Evolutionary conservation across 1,139 yeast species (phyloP), one percentile per base, ranked within the genome.

Genomic region (Suhomyces atakaporum): DNA sequence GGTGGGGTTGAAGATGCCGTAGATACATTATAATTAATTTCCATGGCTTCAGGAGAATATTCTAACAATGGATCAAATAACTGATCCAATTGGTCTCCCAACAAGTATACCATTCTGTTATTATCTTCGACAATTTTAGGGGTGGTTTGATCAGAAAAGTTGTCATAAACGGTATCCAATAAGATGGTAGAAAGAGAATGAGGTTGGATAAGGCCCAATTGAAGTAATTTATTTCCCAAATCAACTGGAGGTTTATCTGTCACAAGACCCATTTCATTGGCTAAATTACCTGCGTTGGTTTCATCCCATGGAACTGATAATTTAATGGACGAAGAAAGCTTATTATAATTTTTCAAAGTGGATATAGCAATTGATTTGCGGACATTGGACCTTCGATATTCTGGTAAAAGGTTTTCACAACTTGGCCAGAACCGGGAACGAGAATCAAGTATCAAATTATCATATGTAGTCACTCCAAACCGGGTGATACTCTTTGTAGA

Each of bases 1-100:
- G 59, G 45, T 18, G 50, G 42, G 22, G 16, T 21, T 30, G 35
- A 37, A 29, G 34, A 33, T 36, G 51, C 18, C 5, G 40, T 28
- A 1, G 86, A 85, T 0, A 81, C 77, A 21, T 55, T 68, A 53
- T 90, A 90, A 1, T 75, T 67, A 36, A 75, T 70, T 44, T 84
- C 89, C 33, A 95, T 77, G 24, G 81, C 79, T 57, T 90, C 96
- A 0, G 97, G 97, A 0, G 95, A 85, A 56, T 90, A 90, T 57
- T 90, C 97, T 7, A 87, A 73, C 35, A 89, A 62, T 0, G 97
- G 96, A 53, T 90, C 95, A 60, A 90, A 90, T 26, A 90, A 62
- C 49, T 85, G 94, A 46, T 89, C 96, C 33, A 88, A 65, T 58
- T 90, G 97, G 31, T 81, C 82, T 0, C 97, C 97, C 16, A 90